Conservation (phyloP, 2,329 filamentous ascomycete species). For the Malbranchea zuffiana region DNA sequence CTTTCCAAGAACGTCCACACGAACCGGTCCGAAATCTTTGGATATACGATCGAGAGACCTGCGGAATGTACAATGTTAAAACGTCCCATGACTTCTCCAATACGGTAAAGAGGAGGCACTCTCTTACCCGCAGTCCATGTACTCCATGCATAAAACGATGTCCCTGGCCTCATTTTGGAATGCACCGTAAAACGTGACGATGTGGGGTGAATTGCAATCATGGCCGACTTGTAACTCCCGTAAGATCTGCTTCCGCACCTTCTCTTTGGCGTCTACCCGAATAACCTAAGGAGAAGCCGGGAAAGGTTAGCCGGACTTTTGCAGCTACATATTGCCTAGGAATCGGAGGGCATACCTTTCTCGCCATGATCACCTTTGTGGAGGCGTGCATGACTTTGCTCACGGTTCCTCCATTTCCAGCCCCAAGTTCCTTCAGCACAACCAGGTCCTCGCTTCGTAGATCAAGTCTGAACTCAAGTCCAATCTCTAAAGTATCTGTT, state of each 20-base stretch:
- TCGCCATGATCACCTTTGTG: conserved; percentile 92
- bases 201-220: conserved; percentile 91
- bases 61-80: conserved; percentile 14
- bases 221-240: conserved; percentile 97
- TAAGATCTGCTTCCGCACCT: conserved; percentile 92
- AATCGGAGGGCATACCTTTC: conserved; percentile 57
- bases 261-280: conserved; percentile 94
- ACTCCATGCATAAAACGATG: conserved; percentile 99
- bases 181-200: conserved; percentile 94
- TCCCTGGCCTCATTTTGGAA: conserved; percentile 95
- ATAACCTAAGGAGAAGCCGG: conserved; percentile 57
- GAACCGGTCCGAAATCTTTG: conserved; percentile 84
- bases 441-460: conserved; percentile 84
- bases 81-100: too few species aligned
- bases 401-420: conserved; percentile 93
- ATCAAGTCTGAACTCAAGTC: conserved; percentile 92
- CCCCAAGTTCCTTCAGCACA: conserved; percentile 85
- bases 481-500: conserved; percentile 76
- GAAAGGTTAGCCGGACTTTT: conserved; percentile 1
- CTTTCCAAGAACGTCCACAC: conserved; percentile 93
- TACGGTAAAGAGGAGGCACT: conserved; percentile 9
- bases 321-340: not conserved
- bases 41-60: conserved; percentile 91
- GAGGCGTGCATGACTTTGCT: conserved; percentile 95
- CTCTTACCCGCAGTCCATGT: conserved; percentile 90